These are phyloP conservation scores for Funneliformis geosporum DNA, from an alignment of 192 early-diverging fungal species.

Conservation along the genomic window DNA sequence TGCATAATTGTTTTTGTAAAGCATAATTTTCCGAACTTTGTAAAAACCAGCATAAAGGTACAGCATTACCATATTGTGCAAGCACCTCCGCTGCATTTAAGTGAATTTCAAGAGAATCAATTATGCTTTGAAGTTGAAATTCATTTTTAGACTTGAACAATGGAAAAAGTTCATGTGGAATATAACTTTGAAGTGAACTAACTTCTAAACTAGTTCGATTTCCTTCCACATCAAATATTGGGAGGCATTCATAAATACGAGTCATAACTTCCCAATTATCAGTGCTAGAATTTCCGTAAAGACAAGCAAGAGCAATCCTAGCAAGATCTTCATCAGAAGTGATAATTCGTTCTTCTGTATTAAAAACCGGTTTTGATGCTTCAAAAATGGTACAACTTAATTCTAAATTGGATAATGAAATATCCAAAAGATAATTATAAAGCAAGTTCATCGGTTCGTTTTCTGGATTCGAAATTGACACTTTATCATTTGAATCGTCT, in stretches of 20 bases:
- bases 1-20: slow-evolving; percentile 61
- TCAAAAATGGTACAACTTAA: slow-evolving; percentile 52
- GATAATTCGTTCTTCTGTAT: slow-evolving; percentile 52
- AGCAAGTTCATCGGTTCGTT: slow-evolving; percentile 40
- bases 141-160: slow-evolving; percentile 32
- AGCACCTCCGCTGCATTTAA: slow-evolving; percentile 63
- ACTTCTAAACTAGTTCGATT: slow-evolving; percentile 27
- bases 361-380: slow-evolving; percentile 50
- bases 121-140: slow-evolving; percentile 45
- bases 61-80: slow-evolving; percentile 55
- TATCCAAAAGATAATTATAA: slow-evolving; percentile 50
- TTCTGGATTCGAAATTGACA: neutral
- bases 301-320: slow-evolving; percentile 48
- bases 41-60: slow-evolving; percentile 63
- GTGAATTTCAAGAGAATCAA: slow-evolving; percentile 61
- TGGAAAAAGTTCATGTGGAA: slow-evolving; percentile 38
- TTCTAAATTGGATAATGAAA: slow-evolving; percentile 43
- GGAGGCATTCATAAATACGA: slow-evolving; percentile 57
- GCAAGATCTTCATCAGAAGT: slow-evolving; percentile 53
- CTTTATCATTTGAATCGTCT: slow-evolving; percentile 32
- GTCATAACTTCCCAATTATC: slow-evolving; percentile 47
- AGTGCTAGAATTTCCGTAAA: slow-evolving; percentile 50
- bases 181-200: slow-evolving; percentile 14
- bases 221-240: slow-evolving; percentile 49
- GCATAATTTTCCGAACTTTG: slow-evolving; percentile 48